phyloP scores from a whole-genome alignment of 306 rosid species.

The Prunus fruticosa region DNA sequence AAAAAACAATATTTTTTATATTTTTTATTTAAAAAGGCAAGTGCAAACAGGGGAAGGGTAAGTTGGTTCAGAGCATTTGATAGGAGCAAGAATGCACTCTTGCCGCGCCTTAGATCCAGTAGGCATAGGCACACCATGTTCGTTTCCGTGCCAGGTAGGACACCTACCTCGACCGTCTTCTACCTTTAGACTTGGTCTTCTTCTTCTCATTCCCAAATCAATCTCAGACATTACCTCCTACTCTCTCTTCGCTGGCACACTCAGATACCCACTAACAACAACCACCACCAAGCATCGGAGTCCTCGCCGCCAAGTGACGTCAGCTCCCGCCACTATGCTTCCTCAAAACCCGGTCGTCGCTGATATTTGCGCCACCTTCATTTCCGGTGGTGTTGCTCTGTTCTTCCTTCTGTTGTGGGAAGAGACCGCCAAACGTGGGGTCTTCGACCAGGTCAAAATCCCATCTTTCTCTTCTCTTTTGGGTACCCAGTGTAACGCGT shows the following conservation, averaged over 20 bases:
- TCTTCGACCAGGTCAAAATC: conserved; percentile 68
- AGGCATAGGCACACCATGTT: background rate
- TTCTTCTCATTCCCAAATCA: background rate
- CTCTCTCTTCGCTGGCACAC: conserved; percentile 8
- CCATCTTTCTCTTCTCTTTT: background rate
- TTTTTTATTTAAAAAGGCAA: too few relatives aligned
- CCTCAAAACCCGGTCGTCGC: conserved; percentile 49
- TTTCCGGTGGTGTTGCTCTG: conserved; percentile 50
- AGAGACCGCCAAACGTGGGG: conserved; percentile 61
- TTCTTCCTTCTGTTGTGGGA: conserved; percentile 55
- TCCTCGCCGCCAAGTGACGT: conserved; percentile 23
- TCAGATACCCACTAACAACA: background rate
- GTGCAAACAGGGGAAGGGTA: background rate
- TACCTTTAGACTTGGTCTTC: background rate
- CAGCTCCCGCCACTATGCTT: conserved; percentile 51
- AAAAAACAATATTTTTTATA: too few relatives aligned
- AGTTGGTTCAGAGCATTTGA: background rate
- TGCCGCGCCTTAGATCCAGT: background rate
- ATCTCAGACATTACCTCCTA: background rate
- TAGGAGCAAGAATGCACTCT: background rate
- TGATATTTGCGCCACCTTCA: conserved; percentile 59
- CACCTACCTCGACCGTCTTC: background rate
- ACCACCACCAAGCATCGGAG: background rate
- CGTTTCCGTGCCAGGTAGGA: background rate
- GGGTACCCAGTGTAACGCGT: background rate